Evolutionary conservation across 192 early-diverging fungal genomes (phyloP).

Genomic region (Geosiphon pyriformis): DNA sequence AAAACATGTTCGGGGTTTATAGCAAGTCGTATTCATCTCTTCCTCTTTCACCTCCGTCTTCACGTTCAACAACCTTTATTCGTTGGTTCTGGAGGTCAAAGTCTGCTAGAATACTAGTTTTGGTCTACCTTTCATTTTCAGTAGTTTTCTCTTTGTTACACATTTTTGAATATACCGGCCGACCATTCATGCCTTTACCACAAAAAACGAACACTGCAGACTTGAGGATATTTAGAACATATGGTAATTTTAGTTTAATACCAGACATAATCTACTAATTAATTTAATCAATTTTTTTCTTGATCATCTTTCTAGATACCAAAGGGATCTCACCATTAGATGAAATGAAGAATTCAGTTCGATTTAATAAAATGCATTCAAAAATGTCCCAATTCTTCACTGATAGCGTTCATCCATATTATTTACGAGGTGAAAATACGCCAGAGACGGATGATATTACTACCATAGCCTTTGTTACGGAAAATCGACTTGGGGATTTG

Average conservation of each 20-base stretch:
- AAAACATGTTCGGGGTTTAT: background rate
- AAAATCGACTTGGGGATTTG: conserved; percentile 41
- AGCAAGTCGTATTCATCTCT: background rate
- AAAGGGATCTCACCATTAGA: conserved; percentile 9
- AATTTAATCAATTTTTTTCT: background rate
- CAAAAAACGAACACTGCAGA: background rate
- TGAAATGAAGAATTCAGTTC: conserved; percentile 5
- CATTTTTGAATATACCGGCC: background rate
- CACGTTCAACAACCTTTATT: background rate
- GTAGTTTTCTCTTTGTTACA: conserved; percentile 6
- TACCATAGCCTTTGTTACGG: conserved; percentile 41
- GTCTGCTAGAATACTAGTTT: background rate
- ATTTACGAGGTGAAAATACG: conserved; percentile 26
- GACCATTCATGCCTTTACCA: background rate
- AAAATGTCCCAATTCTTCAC: conserved; percentile 29
- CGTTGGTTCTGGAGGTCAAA: background rate
- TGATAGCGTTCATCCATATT: conserved; percentile 34
- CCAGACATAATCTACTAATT: background rate
- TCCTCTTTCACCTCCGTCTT: background rate
- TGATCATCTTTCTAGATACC: conserved; percentile 7
- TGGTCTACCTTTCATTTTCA: background rate
- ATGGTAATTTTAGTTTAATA: background rate
- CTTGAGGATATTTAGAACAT: background rate
- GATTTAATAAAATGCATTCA: conserved; percentile 38
- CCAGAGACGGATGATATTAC: conserved; percentile 43